phyloP scores from a whole-genome alignment of 2,329 filamentous ascomycete species.

The Scedosporium apiospermum region DNA sequence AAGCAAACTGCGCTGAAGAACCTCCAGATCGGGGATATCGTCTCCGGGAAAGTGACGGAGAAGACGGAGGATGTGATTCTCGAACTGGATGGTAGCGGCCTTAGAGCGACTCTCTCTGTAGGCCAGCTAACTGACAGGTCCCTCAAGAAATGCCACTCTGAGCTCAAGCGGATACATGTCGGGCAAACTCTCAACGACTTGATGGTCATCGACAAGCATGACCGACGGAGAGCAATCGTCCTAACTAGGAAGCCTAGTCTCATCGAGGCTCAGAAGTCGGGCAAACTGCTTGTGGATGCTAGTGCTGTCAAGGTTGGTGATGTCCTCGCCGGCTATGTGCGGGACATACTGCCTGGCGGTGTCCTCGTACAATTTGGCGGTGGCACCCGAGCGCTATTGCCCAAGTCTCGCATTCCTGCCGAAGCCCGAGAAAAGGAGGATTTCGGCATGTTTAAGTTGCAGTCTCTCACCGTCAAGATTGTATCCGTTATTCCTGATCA shows the following conservation, averaged over 20 bases:
- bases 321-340: slow-evolving; percentile 68
- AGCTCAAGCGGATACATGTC: slow-evolving; percentile 71
- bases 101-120: slow-evolving; percentile 69
- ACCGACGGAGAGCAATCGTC: slow-evolving; percentile 63
- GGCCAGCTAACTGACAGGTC: slow-evolving; percentile 83
- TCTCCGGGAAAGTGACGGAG: slow-evolving; percentile 71
- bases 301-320: slow-evolving; percentile 62
- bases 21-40: slow-evolving; percentile 62
- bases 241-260: slow-evolving; percentile 79
- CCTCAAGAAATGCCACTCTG: slow-evolving; percentile 63
- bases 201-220: slow-evolving; percentile 79
- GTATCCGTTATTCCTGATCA: slow-evolving; percentile 61
- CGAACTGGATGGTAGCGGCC: slow-evolving; percentile 61
- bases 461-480: slow-evolving; percentile 66
- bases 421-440: slow-evolving; percentile 58
- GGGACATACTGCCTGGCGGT: slow-evolving; percentile 71
- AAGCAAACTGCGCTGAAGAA: slow-evolving; percentile 69
- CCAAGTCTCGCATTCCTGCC: slow-evolving; percentile 66
- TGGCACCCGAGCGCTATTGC: slow-evolving; percentile 66
- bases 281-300: slow-evolving; percentile 61
- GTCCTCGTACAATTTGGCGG: slow-evolving; percentile 85
- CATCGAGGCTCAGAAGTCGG: slow-evolving; percentile 62
- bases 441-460: slow-evolving; percentile 70
- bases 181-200: slow-evolving; percentile 76
- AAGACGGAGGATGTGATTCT: slow-evolving; percentile 69